phyloP scores from a whole-genome alignment of 139 green algal species.

The Pleodorina starrii region DNA sequence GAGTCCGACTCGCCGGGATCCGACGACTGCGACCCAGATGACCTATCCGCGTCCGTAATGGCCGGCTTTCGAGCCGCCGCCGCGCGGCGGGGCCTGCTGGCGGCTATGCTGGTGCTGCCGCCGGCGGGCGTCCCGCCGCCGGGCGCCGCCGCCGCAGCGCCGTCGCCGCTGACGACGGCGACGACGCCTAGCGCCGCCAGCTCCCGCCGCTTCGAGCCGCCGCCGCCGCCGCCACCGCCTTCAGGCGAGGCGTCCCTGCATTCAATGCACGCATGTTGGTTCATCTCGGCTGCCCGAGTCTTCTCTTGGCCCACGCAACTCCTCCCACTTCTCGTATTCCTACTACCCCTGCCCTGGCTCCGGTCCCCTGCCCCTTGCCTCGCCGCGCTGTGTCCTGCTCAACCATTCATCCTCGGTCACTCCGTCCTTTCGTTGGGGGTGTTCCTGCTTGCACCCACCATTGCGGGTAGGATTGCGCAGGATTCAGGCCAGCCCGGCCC shows the following conservation, averaged over 20 bases:
- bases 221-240: neutral
- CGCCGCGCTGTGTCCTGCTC: too few relatives aligned
- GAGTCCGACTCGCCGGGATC: neutral
- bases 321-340: too few relatives aligned
- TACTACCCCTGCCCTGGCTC: too few relatives aligned
- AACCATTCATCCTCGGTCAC: too few relatives aligned
- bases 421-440: too few relatives aligned
- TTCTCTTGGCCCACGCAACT: too few relatives aligned
- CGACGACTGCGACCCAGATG: neutral
- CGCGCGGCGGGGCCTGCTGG: conserved; percentile 9
- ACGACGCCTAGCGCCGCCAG: neutral
- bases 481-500: too few relatives aligned
- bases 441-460: too few relatives aligned
- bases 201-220: neutral
- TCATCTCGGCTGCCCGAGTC: too few relatives aligned
- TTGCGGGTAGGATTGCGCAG: too few relatives aligned
- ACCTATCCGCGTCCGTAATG: neutral
- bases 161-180: neutral
- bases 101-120: conserved; percentile 10
- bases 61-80: neutral
- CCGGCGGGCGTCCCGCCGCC: neutral
- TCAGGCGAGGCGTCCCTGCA: conserved; percentile 17
- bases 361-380: too few relatives aligned
- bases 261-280: too few relatives aligned
- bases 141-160: neutral